A percentile compares a stretch with the other conserved stretches of the same genome.
These are phyloP conservation scores for Rhizopogon sp. DNA, from an alignment of 768 basidiomycete genomes.

Conservation along the genomic window DNA sequence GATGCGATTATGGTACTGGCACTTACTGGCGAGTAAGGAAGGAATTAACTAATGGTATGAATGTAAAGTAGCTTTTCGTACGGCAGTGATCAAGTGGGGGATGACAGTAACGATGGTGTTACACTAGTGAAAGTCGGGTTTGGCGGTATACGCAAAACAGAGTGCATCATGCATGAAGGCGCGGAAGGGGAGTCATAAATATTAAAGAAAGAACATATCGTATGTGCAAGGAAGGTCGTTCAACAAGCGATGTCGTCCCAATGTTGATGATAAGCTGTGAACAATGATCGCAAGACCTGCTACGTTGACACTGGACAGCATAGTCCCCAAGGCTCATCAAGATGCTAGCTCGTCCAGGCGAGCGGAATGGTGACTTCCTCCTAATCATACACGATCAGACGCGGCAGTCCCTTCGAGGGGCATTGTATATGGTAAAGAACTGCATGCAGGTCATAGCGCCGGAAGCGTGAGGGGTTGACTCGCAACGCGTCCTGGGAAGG, in stretches of 20 bases:
- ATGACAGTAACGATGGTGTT: constrained; percentile 6
- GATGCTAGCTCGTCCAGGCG: neutral
- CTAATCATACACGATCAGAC: constrained; percentile 5
- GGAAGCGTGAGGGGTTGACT: constrained; percentile 13
- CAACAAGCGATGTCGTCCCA: constrained; percentile 1
- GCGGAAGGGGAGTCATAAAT: neutral
- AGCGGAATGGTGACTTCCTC: neutral
- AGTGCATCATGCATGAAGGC: constrained; percentile 3
- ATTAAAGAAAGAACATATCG: constrained; percentile 8
- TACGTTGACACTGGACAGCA: neutral
- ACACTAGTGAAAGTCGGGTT: constrained; percentile 11
- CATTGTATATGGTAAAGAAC: constrained; percentile 42
- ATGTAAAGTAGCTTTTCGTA: neutral
- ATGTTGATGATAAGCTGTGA: constrained; percentile 1
- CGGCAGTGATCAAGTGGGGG: neutral
- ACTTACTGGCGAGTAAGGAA: neutral
- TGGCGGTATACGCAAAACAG: neutral
- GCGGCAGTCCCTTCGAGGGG: constrained; percentile 12
- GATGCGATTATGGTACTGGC: neutral
- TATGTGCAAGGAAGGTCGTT: constrained; percentile 10
- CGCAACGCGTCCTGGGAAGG: constrained; percentile 5
- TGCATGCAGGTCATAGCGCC: constrained; percentile 44
- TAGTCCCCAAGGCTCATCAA: neutral
- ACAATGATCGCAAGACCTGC: constrained; percentile 9
- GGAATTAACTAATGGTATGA: neutral